Evolutionary conservation across 2,329 filamentous ascomycete genomes (phyloP), one percentile per base, ranked within the genome.

Genomic region (Thielaviopsis musarum): DNA sequence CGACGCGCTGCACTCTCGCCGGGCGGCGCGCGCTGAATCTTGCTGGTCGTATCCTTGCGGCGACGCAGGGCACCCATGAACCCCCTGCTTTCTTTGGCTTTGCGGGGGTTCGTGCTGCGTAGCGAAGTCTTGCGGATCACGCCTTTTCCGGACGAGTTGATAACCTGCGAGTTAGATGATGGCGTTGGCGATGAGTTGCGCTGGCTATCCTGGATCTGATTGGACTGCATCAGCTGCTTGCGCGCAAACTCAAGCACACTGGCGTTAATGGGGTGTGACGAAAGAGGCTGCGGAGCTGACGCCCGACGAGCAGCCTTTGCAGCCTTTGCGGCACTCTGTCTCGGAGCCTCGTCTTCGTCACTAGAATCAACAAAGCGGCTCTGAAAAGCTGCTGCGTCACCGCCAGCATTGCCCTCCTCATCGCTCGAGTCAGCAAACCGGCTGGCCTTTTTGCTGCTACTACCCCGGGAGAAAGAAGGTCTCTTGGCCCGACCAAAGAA

Each of bases 381-480:
- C 17, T 30, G 57, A 5, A 58, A 54, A 24, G 21, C 66, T 21
- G 51, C 12, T 5, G 15, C 15, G 9, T 34, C 10, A n/a, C 15
- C 22, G 26, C 17, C 22, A 19, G 19, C 24, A 24, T 49, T 19
- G 21, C 74, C 74, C 19, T 79, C 75, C 54, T 87, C 84, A 59
- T 88, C 85, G 66, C 85, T 88, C 1, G 85, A 88, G 65, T 88
- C 84, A 1, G 74, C 81, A 65, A 89, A 86, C 0, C 85, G 82
- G 65, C 80, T 83, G 34, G 17, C 19, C 19, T 13, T 13, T 24
- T 45, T 54, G 34, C n/a, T 5, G 17, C 24, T 58, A 10, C 24
- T 45, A n/a, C 17, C 49, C 41, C 10, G 30, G 26, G 24, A 67
- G 70, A 66, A 78, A 81, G 63, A 65, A 17, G 62, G 66, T 22